A percentile compares a stretch with the other conserved stretches of the same genome.
phyloP scores from a whole-genome alignment of 192 early-diverging fungal species.

The Chytriomyces sp. region DNA sequence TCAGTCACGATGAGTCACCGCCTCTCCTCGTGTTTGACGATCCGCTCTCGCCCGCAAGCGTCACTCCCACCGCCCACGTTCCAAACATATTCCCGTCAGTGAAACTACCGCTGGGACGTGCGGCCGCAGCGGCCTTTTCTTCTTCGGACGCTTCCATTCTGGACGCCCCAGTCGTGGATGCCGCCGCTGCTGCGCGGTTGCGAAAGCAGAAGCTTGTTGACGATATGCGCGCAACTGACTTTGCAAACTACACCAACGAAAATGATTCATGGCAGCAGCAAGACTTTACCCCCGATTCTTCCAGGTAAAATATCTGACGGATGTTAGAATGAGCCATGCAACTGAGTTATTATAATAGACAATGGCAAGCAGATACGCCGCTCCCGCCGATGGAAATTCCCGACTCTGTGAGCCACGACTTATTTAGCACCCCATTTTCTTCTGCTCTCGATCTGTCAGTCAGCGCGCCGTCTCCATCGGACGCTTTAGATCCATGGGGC shows the following conservation, averaged over 20 bases:
- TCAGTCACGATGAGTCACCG: too few relatives aligned
- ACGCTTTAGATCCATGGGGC: neutral
- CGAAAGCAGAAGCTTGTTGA: too few relatives aligned
- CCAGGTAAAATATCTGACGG: too few relatives aligned
- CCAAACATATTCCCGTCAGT: neutral
- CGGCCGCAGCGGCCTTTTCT: neutral
- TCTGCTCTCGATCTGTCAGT: neutral
- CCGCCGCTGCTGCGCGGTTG: neutral
- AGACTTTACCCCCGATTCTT: too few relatives aligned
- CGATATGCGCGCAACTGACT: too few relatives aligned
- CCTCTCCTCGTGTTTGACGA: too few relatives aligned
- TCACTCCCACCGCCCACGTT: neutral
- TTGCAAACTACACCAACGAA: too few relatives aligned
- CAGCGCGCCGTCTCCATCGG: neutral
- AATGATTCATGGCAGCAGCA: too few relatives aligned
- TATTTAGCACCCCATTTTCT: conserved; percentile 25
- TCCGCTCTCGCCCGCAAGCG: neutral
- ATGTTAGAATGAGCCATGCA: neutral
- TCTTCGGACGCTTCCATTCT: neutral
- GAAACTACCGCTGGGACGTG: neutral
- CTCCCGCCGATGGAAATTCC: neutral
- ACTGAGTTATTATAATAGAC: neutral
- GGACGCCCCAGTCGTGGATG: neutral
- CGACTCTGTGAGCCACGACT: neutral
- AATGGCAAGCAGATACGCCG: neutral